Percentiles rank a stretch among this genome's conserved stretches.
Conservation (phyloP, 2,329 filamentous ascomycete genomes). For the Fusarium circinatum region DNA sequence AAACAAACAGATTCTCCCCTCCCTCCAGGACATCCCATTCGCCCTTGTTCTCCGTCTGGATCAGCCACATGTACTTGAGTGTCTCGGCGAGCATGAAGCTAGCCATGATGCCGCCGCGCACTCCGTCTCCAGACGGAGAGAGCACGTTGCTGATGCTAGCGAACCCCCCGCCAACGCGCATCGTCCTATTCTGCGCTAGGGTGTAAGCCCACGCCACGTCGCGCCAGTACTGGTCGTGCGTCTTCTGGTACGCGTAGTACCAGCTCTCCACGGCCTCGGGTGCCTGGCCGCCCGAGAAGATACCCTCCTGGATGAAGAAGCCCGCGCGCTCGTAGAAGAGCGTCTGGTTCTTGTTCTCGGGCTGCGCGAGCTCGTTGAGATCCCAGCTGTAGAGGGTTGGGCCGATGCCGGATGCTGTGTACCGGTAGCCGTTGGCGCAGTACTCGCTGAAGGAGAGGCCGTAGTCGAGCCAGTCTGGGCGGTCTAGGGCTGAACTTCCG, state of each 20-base stretch:
- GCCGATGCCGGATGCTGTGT: not conserved
- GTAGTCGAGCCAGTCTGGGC: constrained; percentile 50
- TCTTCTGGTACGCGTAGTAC: constrained; percentile 80
- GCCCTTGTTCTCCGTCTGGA: constrained; percentile 66
- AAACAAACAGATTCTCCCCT: constrained; percentile 58
- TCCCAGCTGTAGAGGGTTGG: constrained; percentile 13
- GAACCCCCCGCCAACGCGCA: constrained; percentile 1
- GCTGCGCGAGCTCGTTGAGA: not conserved
- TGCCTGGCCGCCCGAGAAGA: not conserved
- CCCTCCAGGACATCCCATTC: constrained; percentile 15
- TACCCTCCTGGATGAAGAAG: not conserved
- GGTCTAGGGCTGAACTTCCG: constrained; percentile 62
- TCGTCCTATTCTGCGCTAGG: not conserved
- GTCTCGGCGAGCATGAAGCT: constrained; percentile 87
- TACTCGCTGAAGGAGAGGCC: constrained; percentile 11
- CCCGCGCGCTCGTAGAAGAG: not conserved
- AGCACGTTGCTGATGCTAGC: constrained; percentile 64
- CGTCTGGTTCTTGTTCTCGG: not conserved
- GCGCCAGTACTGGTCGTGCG: constrained; percentile 71
- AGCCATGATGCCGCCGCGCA: constrained; percentile 70
- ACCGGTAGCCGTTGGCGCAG: constrained; percentile 3
- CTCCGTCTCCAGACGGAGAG: constrained; percentile 66
- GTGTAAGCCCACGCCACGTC: constrained; percentile 70
- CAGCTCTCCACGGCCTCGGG: constrained; percentile 80
- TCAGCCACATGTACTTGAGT: constrained; percentile 70